A percentile compares a stretch with the other conserved stretches of the same genome.
Evolutionary conservation across 1,284 basidiomycete genomes (phyloP).

Genomic region (Ceraceosorus guamensis): DNA sequence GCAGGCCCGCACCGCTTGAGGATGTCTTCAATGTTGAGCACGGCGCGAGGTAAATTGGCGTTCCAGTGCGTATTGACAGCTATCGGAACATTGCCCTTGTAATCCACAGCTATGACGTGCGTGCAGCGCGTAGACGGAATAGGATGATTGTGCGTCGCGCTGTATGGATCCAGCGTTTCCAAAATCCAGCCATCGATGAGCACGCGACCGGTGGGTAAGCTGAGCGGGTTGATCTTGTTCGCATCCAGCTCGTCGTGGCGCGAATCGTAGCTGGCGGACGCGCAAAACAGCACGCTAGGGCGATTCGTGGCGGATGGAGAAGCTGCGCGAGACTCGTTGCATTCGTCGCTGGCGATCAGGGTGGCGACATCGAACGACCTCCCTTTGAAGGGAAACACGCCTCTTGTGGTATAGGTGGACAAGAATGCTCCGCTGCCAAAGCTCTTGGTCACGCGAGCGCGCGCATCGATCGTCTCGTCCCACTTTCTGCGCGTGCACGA

Average conservation of each 20-base stretch:
- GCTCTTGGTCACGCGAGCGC: conserved; percentile 64
- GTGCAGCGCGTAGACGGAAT: conserved; percentile 91
- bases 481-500: conserved; percentile 66
- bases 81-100: conserved; percentile 74
- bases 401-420: conserved; percentile 55
- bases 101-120: conserved; percentile 79
- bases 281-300: conserved; percentile 49
- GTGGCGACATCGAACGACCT: conserved; percentile 72
- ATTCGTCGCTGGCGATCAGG: background rate
- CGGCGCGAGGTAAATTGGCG: conserved; percentile 50
- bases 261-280: conserved; percentile 55
- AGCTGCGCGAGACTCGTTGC: background rate
- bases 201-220: conserved; percentile 69
- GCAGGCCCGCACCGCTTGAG: conserved; percentile 42
- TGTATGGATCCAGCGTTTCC: conserved; percentile 94
- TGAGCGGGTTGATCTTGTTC: conserved; percentile 63
- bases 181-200: conserved; percentile 92
- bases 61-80: conserved; percentile 85
- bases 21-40: conserved; percentile 44
- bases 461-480: conserved; percentile 75
- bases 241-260: conserved; percentile 69
- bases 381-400: conserved; percentile 83
- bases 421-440: conserved; percentile 65
- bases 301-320: conserved; percentile 57
- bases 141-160: conserved; percentile 75